Evolutionary conservation across 257 asterid species (phyloP), one percentile per base, ranked within the genome.

Genomic region (Ehretia macrophylla): DNA sequence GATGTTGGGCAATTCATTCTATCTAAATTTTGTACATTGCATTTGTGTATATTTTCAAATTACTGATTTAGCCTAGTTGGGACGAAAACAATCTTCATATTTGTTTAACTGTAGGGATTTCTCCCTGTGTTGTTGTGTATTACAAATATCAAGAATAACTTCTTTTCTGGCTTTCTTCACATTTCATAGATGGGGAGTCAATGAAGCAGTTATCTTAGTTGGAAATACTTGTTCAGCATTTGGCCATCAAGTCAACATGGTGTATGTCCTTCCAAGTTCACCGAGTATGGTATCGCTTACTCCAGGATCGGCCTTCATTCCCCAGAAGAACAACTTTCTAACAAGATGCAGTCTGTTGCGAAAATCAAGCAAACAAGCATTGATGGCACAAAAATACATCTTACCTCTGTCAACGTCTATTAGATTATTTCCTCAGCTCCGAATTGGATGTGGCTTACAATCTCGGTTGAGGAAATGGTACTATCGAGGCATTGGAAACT

Each of bases 381-480:
- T 52, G 20, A n/a, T 37, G 8, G n/a, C 38, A 52, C 35, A 72
- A 58, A 88, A 75, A 63, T 74, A 68, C 62, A 63, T 70, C 21
- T 45, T 82, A 45, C 96, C 97, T 5, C 68, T 93, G 58, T 89
- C 99, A 17, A 83, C 91, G 10, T 86, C 96, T 21, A 22, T 82
- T 60, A 78, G 84, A 68, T 74, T 89, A 67, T 89, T 89, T 75
- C 97, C 96, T 63, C 96, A 81, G 47, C 76, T 89, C 70, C 77
- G 79, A 19, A 62, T 72, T 59, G 85, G 85, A 21, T 68, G 60
- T 67, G 66, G 59, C 64, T 64, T 72, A 18, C 80, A 51, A 40
- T 73, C 85, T 69, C 82, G 72, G 68, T 74, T 62, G 50, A 75
- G 68, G 54, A 11, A 49, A 13, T 49, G 54, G n/a, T 47, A 20